Base-by-base conservation (phyloP, 805 yeast genomes). In the Zygoascus biomembranicola region DNA sequence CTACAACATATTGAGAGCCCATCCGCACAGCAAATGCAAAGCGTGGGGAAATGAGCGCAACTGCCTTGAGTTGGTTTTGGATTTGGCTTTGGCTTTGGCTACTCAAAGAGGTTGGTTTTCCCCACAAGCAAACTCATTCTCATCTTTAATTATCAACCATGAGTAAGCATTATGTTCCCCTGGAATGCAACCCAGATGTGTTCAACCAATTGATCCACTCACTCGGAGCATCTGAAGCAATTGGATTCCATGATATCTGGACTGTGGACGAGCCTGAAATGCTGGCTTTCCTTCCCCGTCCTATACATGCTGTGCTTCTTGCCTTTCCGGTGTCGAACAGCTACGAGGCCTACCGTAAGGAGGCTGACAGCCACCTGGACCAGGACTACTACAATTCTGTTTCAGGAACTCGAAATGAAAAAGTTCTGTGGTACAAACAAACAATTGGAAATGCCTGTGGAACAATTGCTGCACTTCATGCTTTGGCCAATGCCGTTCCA, bases 361-460 rank as follows among this genome's bases (percentile, higher is more conserved):
- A 59, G 14, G 77, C 73, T 45, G 84, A 80, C 53, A 50, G 56
- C 3, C 39, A 51, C 50, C 8, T 63, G 51, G 39, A 55, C 5
- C 59, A 66, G 5, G 55, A 63, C 5, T 58, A 54, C n/a, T 51
- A 62, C 11, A 73, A 73, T 48, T 53, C 61, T 19, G 58, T 64
- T 5, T 44, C 60, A 5, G 57, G 55, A 1, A 52, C 53, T 23
- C 52, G 52, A 6, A 57, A 55, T 23, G 65, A 57, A 57, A 70
- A 61, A 6, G 62, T 68, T 10, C 72, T 82, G 14, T 94, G 98
- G 97, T 80, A 83, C 61, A 81, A 80, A 59, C 99, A 92, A 63
- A 82, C 90, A 0, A 80, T 94, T 16, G 80, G 79, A 57, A 92
- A 92, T 66, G 95, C 95, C 0, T 92, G 99, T 71, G 99, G 99